These are phyloP conservation scores for Fusarium pininemorale DNA, from an alignment of 2,329 filamentous ascomycete genomes.

Conservation along the genomic window DNA sequence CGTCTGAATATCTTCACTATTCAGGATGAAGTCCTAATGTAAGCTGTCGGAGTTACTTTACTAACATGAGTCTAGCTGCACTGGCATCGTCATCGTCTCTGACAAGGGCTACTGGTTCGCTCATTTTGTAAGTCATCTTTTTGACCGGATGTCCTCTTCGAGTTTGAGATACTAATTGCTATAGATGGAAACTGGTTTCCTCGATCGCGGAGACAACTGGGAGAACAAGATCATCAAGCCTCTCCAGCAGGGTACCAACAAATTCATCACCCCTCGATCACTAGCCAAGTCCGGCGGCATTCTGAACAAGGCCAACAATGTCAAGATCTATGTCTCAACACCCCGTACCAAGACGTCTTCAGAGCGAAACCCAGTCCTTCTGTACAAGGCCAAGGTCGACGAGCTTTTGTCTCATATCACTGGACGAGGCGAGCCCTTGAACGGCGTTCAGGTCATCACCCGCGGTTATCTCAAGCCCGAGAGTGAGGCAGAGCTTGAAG, in stretches of 20 bases:
- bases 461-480: neutral
- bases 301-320: neutral
- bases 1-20: neutral
- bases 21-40: neutral
- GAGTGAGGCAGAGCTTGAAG: neutral
- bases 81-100: neutral
- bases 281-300: neutral
- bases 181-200: neutral
- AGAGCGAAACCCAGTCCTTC: neutral
- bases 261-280: neutral
- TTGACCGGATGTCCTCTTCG: rapidly evolving
- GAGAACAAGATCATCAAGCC: neutral
- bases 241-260: neutral
- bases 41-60: neutral
- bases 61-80: neutral
- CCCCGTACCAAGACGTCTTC: neutral
- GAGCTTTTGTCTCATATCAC: neutral
- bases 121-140: neutral
- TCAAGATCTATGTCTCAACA: neutral
- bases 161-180: neutral
- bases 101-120: neutral
- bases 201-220: neutral
- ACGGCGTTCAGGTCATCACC: neutral
- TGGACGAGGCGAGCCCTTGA: neutral
- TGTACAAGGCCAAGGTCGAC: neutral